A percentile compares a stretch with the other conserved stretches of the same genome.
These are phyloP conservation scores for Isoetes engelmannii DNA, from an alignment of 83 land plant genomes.

Conservation along the genomic window DNA sequence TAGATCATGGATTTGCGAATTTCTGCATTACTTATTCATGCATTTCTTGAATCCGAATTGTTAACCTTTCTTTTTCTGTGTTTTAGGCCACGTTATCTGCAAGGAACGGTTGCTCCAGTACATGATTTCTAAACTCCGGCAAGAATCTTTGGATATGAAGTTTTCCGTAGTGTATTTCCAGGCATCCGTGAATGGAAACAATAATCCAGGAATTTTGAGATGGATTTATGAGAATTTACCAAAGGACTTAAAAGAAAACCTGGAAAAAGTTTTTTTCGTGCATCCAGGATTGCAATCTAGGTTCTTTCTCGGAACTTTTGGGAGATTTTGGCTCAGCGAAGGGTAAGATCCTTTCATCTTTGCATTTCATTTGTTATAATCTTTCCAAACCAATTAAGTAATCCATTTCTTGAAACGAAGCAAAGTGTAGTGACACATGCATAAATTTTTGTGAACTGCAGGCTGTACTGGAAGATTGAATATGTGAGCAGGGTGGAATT, in stretches of 20 bases:
- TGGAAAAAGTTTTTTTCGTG: constrained; percentile 53
- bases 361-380: no score
- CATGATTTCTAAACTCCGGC: constrained; percentile 40
- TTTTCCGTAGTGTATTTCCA: constrained; percentile 55
- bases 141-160: constrained; percentile 11
- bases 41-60: no score
- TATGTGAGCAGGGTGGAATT: no score
- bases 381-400: no score
- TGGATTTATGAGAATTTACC: constrained; percentile 52
- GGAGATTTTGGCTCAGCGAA: constrained; percentile 45
- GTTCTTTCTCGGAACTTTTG: constrained; percentile 64
- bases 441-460: no score
- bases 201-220: constrained; percentile 52
- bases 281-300: constrained; percentile 65
- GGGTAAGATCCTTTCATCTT: constrained; percentile 25
- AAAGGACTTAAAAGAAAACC: constrained; percentile 30
- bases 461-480: no score
- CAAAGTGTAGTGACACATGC: no score
- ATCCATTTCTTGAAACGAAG: no score
- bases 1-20: neutral
- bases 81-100: constrained; percentile 28
- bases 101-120: constrained; percentile 41
- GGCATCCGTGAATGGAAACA: constrained; percentile 42
- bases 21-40: no score
- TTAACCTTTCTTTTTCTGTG: no score